Conservation (phyloP, 306 rosid species). For the Prunus mira region DNA sequence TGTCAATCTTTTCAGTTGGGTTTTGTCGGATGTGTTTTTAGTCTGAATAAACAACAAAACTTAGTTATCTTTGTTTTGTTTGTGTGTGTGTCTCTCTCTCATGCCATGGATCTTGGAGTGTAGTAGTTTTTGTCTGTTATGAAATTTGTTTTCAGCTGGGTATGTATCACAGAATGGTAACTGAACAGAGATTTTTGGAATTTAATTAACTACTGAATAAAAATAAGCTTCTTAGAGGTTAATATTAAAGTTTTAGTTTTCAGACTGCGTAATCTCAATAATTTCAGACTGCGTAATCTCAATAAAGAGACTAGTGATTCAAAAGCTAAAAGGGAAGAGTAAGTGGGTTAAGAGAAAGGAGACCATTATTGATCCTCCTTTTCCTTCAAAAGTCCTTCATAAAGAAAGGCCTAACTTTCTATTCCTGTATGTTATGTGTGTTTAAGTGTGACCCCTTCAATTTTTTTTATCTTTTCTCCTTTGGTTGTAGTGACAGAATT, state of each 20-base stretch:
- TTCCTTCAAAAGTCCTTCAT: slow-evolving; percentile 31
- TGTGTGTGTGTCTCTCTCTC: slow-evolving; percentile 13
- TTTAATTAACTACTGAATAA: slow-evolving; percentile 32
- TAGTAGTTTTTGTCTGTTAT: slow-evolving; percentile 77
- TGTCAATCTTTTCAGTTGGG: slow-evolving; percentile 19
- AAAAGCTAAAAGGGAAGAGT: slow-evolving; percentile 43
- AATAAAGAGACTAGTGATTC: slow-evolving; percentile 37
- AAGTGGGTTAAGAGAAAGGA: slow-evolving; percentile 36
- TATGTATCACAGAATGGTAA: slow-evolving; percentile 17
- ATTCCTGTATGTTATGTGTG: slow-evolving; percentile 7
- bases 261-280: slow-evolving; percentile 31
- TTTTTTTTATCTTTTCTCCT: slow-evolving; percentile 8
- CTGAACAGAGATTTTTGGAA: slow-evolving; percentile 32
- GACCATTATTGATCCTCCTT: slow-evolving; percentile 39
- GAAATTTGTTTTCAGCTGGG: slow-evolving; percentile 35
- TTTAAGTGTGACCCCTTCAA: slow-evolving; percentile 32
- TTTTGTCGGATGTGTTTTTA: slow-evolving; percentile 46
- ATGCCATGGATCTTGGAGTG: slow-evolving; percentile 38
- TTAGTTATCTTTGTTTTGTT: neutral
- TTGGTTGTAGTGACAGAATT: slow-evolving; percentile 31
- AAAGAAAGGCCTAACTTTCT: slow-evolving; percentile 27
- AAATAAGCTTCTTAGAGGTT: slow-evolving; percentile 25
- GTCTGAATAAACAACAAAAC: slow-evolving; percentile 13
- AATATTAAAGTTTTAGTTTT: slow-evolving; percentile 20
- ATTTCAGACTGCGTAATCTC: slow-evolving; percentile 31